These are phyloP conservation scores for Fusarium zealandicum DNA, from an alignment of 2,329 filamentous ascomycete genomes.

Conservation along the genomic window DNA sequence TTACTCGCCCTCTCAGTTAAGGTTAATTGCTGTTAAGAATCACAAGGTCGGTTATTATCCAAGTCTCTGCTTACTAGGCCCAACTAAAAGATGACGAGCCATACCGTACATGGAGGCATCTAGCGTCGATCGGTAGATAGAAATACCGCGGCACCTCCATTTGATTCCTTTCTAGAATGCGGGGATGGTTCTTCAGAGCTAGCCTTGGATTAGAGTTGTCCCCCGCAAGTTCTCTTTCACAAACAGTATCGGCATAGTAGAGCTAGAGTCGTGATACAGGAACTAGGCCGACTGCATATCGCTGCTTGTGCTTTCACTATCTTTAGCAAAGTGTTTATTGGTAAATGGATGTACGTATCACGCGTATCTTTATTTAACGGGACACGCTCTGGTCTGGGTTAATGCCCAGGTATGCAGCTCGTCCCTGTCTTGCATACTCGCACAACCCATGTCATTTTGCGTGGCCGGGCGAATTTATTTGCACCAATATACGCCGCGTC, in stretches of 20 bases:
- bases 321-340: too few relatives aligned
- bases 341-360: not conserved
- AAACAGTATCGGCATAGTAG: not conserved
- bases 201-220: not conserved
- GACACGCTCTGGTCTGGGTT: not conserved
- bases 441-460: not conserved
- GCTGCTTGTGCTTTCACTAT: too few relatives aligned
- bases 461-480: not conserved
- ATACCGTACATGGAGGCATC: slow-evolving; percentile 9
- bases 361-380: slow-evolving; percentile 1
- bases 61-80: not conserved
- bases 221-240: not conserved
- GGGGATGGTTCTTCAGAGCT: not conserved
- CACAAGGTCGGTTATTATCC: not conserved
- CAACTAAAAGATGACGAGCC: not conserved
- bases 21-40: not conserved
- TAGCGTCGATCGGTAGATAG: slow-evolving; percentile 6
- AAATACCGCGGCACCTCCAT: slow-evolving; percentile 9
- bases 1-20: too few relatives aligned
- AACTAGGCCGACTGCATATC: too few relatives aligned
- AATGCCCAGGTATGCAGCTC: not conserved
- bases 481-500: not conserved
- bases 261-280: not conserved
- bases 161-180: slow-evolving; percentile 10
- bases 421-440: not conserved